phyloP scores from a whole-genome alignment of 352 stramenopile species.

The Globisporangium cylindrosporum region DNA sequence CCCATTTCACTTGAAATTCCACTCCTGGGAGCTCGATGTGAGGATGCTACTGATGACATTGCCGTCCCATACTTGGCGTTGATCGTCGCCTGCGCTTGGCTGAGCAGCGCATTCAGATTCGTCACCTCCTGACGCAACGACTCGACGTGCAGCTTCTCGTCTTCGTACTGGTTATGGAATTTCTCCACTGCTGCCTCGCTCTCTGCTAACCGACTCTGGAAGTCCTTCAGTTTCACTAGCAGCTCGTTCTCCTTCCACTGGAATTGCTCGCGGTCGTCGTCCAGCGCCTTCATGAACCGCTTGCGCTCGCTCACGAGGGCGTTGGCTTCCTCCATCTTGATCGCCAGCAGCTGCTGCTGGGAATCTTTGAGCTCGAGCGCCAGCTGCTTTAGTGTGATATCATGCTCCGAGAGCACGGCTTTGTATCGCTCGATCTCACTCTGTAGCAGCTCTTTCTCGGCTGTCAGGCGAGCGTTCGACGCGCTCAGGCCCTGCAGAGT shows the following conservation, averaged over 20 bases:
- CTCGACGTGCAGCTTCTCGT: conserved; percentile 73
- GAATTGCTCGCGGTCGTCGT: conserved; percentile 48
- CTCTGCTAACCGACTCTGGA: conserved; percentile 47
- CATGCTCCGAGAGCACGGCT: conserved; percentile 17
- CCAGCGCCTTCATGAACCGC: conserved; percentile 42
- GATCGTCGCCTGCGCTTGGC: conserved; percentile 53
- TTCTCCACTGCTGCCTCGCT: conserved; percentile 52
- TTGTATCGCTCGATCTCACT: conserved; percentile 23
- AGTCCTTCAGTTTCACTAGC: conserved; percentile 38
- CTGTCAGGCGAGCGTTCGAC: conserved; percentile 22
- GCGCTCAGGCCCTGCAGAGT: conserved; percentile 15
- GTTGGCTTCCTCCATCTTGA: conserved; percentile 58
- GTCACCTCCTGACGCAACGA: conserved; percentile 63
- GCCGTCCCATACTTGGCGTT: conserved; percentile 31
- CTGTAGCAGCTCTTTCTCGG: conserved; percentile 22
- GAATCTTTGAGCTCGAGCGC: conserved; percentile 29
- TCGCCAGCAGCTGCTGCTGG: conserved; percentile 48
- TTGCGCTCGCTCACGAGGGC: conserved; percentile 51
- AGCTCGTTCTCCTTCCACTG: conserved; percentile 66
- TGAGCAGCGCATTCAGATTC: conserved; percentile 59
- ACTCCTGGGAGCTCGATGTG: neutral
- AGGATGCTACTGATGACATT: neutral
- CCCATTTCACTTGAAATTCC: neutral
- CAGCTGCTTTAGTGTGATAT: conserved; percentile 27
- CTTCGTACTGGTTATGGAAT: conserved; percentile 70